A percentile compares a stretch with the other conserved stretches of the same genome.
phyloP scores from a whole-genome alignment of 1,284 basidiomycete genomes.

The Fomes fomentarius region DNA sequence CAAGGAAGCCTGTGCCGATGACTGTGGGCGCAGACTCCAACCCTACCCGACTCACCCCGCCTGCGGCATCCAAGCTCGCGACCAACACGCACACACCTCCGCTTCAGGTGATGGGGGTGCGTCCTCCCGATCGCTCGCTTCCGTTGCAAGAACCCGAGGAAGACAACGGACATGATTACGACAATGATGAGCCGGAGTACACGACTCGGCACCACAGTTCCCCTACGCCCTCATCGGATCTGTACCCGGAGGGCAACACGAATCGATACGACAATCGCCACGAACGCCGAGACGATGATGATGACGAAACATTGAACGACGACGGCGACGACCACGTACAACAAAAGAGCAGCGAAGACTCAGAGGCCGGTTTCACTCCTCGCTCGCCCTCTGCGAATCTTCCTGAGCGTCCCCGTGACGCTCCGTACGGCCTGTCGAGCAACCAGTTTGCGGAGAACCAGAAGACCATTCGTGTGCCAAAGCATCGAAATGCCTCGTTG shows the following conservation, averaged over 20 bases:
- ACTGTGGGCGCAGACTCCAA: slow-evolving; percentile 23
- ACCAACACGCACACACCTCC: slow-evolving; percentile 58
- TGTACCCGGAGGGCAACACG: slow-evolving; percentile 50
- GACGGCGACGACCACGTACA: slow-evolving; percentile 38
- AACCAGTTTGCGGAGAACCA: slow-evolving; percentile 31
- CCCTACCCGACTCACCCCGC: slow-evolving; percentile 44
- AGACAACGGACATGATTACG: slow-evolving; percentile 43
- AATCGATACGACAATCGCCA: slow-evolving; percentile 36
- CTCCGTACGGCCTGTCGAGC: slow-evolving; percentile 24
- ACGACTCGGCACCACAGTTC: slow-evolving; percentile 43
- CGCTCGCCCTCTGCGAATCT: slow-evolving; percentile 66
- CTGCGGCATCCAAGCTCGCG: slow-evolving; percentile 41
- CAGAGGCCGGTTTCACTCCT: slow-evolving; percentile 57
- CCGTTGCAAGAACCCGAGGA: slow-evolving; percentile 79
- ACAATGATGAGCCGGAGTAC: slow-evolving; percentile 36
- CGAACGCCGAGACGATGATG: slow-evolving; percentile 42
- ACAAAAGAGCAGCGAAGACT: slow-evolving; percentile 36
- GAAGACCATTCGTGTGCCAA: slow-evolving; percentile 36
- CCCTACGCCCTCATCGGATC: slow-evolving; percentile 59
- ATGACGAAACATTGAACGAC: slow-evolving; percentile 52
- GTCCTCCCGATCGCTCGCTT: slow-evolving; percentile 73
- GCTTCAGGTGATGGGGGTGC: slow-evolving; percentile 52
- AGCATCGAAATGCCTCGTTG: slow-evolving; percentile 51
- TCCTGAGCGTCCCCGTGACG: slow-evolving; percentile 45
- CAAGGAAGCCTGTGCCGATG: slow-evolving; percentile 28